Evolutionary conservation across 257 asterid species (phyloP).

Genomic region (Solanum arcanum): DNA sequence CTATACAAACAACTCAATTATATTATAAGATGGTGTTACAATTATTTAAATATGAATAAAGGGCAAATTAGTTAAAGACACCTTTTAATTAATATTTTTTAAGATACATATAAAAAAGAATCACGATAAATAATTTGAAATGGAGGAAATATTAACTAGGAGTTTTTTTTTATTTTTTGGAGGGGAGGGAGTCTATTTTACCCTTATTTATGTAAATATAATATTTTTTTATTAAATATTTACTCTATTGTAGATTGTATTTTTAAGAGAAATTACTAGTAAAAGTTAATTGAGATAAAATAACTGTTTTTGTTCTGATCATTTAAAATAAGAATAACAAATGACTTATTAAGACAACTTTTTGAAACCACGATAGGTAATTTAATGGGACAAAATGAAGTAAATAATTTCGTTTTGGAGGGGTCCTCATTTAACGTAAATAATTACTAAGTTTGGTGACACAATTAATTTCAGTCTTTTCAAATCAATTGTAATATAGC

Average conservation of each 20-base stretch:
- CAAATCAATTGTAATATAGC: background rate
- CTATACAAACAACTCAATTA: background rate
- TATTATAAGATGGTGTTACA: background rate
- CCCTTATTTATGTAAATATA: background rate
- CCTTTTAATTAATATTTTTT: background rate
- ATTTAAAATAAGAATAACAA: background rate
- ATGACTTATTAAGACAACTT: background rate
- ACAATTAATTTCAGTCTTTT: background rate
- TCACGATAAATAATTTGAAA: no score
- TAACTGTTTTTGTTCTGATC: background rate
- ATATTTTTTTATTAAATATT: background rate
- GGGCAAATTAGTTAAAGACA: background rate
- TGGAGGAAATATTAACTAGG: background rate
- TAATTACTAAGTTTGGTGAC: background rate
- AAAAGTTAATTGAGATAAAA: background rate
- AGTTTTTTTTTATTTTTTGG: no score
- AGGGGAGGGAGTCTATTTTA: no score
- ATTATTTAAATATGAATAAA: no score
- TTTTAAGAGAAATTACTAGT: background rate
- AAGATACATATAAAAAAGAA: no score
- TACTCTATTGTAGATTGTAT: background rate
- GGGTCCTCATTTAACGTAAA: background rate
- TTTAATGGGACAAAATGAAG: background rate
- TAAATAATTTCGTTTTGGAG: background rate
- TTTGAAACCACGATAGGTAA: background rate